These are phyloP conservation scores for Manihot esculenta DNA, from an alignment of 441 rosid genomes.

Conservation along the genomic window DNA sequence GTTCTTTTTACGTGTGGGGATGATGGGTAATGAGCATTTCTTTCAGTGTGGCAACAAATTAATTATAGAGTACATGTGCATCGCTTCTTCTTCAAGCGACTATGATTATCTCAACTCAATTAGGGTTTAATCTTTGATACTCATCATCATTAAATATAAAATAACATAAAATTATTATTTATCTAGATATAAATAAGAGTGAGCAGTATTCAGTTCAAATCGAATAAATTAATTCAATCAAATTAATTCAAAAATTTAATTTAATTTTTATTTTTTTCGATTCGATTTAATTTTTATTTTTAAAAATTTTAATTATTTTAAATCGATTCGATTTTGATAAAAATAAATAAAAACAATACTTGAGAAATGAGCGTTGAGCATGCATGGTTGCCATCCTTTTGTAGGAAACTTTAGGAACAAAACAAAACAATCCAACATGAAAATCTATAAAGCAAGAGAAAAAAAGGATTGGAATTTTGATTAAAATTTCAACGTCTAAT, in stretches of 20 bases:
- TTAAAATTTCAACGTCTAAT: background rate
- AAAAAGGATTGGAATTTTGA: background rate
- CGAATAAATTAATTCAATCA: no score
- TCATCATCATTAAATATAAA: no score
- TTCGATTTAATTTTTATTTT: no score
- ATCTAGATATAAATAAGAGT: no score
- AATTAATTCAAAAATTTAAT: no score
- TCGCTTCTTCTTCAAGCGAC: slow-evolving; percentile 6
- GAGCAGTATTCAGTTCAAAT: no score
- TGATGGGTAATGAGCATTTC: background rate
- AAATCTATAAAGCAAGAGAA: slow-evolving; percentile 22
- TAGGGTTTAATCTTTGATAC: background rate
- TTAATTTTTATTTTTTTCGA: no score
- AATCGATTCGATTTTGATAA: background rate
- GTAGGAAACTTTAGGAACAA: slow-evolving; percentile 20
- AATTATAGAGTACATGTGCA: background rate
- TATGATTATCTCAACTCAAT: background rate
- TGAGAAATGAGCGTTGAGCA: background rate
- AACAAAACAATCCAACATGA: slow-evolving; percentile 28
- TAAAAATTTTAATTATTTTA: background rate
- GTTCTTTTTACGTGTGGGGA: background rate
- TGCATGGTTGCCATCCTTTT: background rate
- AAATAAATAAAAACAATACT: no score
- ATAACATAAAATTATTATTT: no score
- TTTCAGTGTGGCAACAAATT: background rate